Evolutionary conservation across 768 basidiomycete genomes (phyloP).

Genomic region (Mycena venus): DNA sequence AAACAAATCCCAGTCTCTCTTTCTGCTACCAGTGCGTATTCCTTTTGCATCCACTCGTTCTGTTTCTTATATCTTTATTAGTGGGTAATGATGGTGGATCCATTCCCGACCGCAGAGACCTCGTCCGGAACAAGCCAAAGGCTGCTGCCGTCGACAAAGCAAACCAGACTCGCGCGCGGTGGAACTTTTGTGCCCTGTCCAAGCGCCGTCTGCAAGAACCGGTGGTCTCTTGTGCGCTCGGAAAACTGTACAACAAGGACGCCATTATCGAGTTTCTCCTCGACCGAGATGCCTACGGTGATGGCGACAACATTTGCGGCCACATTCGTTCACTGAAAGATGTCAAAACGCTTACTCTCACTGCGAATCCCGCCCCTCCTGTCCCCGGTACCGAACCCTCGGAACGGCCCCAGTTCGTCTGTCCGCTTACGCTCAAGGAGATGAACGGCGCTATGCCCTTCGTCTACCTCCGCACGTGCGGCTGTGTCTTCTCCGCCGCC

Average conservation of each 20-base stretch:
- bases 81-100: slow-evolving; percentile 84
- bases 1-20: neutral
- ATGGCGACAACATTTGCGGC: slow-evolving; percentile 92
- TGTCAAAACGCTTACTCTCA: slow-evolving; percentile 85
- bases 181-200: slow-evolving; percentile 95
- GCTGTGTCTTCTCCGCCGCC: slow-evolving; percentile 91
- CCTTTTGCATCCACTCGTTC: neutral
- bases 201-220: slow-evolving; percentile 94
- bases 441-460: slow-evolving; percentile 95
- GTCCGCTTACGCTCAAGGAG: slow-evolving; percentile 92
- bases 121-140: slow-evolving; percentile 82
- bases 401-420: slow-evolving; percentile 83
- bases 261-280: slow-evolving; percentile 92
- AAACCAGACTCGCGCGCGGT: slow-evolving; percentile 87
- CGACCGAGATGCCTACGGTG: slow-evolving; percentile 87
- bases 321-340: slow-evolving; percentile 95
- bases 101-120: slow-evolving; percentile 86
- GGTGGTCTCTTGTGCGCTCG: slow-evolving; percentile 90
- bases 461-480: slow-evolving; percentile 87
- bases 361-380: slow-evolving; percentile 73
- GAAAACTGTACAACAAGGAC: slow-evolving; percentile 97
- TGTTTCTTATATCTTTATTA: neutral
- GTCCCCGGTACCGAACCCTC: slow-evolving; percentile 53
- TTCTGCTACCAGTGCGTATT: neutral
- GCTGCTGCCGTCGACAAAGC: slow-evolving; percentile 92